Conservation (phyloP, 2,329 filamentous ascomycete genomes). For the Aspergillus sp. region DNA sequence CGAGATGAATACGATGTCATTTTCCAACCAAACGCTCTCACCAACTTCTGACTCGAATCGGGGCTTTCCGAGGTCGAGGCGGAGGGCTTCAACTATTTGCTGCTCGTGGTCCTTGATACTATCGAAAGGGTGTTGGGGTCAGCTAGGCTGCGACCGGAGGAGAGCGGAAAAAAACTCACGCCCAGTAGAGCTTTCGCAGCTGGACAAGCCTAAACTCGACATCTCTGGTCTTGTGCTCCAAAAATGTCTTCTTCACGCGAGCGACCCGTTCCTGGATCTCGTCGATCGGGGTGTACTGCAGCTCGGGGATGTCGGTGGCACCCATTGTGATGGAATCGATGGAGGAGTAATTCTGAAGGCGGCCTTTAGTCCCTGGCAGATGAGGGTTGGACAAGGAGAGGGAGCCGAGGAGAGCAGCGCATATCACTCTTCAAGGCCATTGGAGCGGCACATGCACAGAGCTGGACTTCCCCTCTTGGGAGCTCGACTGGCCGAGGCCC, state of each 20-base stretch:
- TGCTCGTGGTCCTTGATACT: constrained; percentile 72
- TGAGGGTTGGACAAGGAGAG: background rate
- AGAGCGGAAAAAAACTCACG: constrained; percentile 39
- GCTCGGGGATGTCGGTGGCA: constrained; percentile 40
- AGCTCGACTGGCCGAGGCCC: background rate
- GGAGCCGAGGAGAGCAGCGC: background rate
- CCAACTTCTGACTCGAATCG: constrained; percentile 69
- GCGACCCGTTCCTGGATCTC: constrained; percentile 63
- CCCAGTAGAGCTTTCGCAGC: constrained; percentile 95
- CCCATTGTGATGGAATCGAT: constrained; percentile 28
- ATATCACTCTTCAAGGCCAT: background rate
- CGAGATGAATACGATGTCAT: constrained; percentile 76
- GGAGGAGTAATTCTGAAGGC: background rate
- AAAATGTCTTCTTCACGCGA: constrained; percentile 67
- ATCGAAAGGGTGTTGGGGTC: constrained; percentile 7
- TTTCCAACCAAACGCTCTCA: constrained; percentile 76
- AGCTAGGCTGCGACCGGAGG: constrained; percentile 7
- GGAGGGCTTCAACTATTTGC: constrained; percentile 71
- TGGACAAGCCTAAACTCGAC: constrained; percentile 80
- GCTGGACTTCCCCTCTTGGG: background rate
- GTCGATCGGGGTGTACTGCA: constrained; percentile 64
- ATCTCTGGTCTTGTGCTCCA: constrained; percentile 76
- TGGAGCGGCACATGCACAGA: background rate
- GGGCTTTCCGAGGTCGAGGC: constrained; percentile 76
- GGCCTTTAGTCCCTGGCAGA: background rate